Base-by-base conservation (phyloP, 2,329 filamentous ascomycete species). In the Sporothrix variecibatus region DNA sequence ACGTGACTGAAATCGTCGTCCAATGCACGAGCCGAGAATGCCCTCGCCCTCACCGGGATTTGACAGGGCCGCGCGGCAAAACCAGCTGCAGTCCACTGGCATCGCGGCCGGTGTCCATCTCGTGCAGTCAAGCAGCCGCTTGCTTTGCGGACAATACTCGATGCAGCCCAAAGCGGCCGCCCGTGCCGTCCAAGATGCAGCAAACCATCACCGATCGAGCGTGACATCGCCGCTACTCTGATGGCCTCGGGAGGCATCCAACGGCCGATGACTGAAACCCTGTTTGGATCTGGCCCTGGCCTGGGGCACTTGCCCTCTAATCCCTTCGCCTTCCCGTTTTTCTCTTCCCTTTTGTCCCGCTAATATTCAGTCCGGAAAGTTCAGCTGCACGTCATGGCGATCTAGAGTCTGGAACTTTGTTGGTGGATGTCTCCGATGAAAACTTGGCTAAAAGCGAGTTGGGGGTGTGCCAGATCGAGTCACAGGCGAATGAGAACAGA, bases 191-290 rank as follows among this genome's bases (percentile, higher is more conserved):
- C 49, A 40, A 70, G 49, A 26, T 58, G 67, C 31, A 58, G 67
- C 49, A 70, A 31, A 28, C 67, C 67, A 70, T 58, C 31, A 31
- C 67, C 20, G 49, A 70, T 56, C 31, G 67, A 70, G 28, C 51
- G 68, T 71, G 68, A 60, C 68, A 58, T 58, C 68, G 49, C 49
- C 34, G 51, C 68, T 38, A 31, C n/a, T 8, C 20, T 38, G n/a
- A 51, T 23, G 23, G 28, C 31, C 7, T 38, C 26, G 46, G 67
- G 67, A 70, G 49, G 67, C 49, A 70, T 38, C 49, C 67, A 71
- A 71, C 68, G 51, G 49, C 49, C 68, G n/a, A 17, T 3, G 67
- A 56, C 67, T 9, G 49, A 40, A 56, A 26, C 49, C 28, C 26
- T 38, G 67, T 8, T 7, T 26, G 28, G 12, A 40, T 38, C 9